Conservation (phyloP, 352 stramenopile genomes). For the Phytophthora colocasiae region DNA sequence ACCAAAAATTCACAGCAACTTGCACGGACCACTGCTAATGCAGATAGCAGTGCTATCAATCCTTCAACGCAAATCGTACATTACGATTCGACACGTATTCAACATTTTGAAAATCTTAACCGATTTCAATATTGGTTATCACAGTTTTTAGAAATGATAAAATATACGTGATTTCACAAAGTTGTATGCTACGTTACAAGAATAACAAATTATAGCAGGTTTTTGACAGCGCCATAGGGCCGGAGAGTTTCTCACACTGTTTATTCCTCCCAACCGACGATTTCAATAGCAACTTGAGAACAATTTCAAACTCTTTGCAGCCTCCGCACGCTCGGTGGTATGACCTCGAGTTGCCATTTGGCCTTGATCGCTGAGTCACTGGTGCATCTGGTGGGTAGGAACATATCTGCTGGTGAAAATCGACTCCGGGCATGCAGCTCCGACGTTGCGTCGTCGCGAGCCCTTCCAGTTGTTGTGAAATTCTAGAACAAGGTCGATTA, state of each 20-base stretch:
- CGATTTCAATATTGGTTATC: conserved; percentile 2
- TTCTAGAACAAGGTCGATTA: conserved; percentile 11
- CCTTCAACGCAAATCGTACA: conserved; percentile 21
- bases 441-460: conserved; percentile 1
- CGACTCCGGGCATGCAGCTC: conserved; percentile 1
- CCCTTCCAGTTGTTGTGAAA: conserved; percentile 16
- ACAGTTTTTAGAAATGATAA: not conserved
- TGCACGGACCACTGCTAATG: conserved; percentile 25
- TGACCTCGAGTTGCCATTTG: not conserved
- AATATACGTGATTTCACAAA: not conserved
- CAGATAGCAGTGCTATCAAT: no score
- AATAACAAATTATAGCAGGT: conserved; percentile 14
- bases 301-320: conserved; percentile 1
- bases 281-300: conserved; percentile 3
- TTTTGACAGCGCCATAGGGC: conserved; percentile 13
- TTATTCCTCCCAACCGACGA: conserved; percentile 21
- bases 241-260: conserved; percentile 11
- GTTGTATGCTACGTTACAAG: not conserved
- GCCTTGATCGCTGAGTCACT: conserved; percentile 8
- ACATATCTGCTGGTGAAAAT: conserved; percentile 31
- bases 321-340: conserved; percentile 2
- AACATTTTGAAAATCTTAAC: conserved; percentile 3
- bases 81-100: conserved; percentile 16
- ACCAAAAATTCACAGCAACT: conserved; percentile 29
- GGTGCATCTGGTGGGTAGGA: conserved; percentile 26